Evolutionary conservation across 768 basidiomycete species (phyloP).

Genomic region (Hebeloma cylindrosporum): DNA sequence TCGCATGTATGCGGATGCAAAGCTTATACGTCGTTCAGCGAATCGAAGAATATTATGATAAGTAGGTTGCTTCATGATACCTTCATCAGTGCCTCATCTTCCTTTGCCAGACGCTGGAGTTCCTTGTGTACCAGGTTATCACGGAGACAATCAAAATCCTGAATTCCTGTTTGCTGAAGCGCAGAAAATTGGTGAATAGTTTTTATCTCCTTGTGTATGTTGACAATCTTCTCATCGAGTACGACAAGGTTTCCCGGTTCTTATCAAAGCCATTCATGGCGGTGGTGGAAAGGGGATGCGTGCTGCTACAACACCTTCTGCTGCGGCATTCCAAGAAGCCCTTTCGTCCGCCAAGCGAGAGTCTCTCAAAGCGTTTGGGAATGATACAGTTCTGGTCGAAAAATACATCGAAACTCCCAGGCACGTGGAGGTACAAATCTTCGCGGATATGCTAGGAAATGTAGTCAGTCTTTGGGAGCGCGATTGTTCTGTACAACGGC

Average conservation of each 20-base stretch:
- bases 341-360: constrained; percentile 88
- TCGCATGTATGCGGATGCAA: neutral
- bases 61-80: constrained; percentile 38
- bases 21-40: constrained; percentile 35
- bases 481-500: constrained; percentile 87
- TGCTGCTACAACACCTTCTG: constrained; percentile 55
- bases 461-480: constrained; percentile 95
- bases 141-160: constrained; percentile 78
- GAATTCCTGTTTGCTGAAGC: constrained; percentile 69
- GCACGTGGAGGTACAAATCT: constrained; percentile 94
- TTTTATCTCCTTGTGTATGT: neutral
- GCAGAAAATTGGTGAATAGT: constrained; percentile 56
- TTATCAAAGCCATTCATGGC: constrained; percentile 96
- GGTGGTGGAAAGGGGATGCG: constrained; percentile 98
- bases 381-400: constrained; percentile 85
- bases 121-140: constrained; percentile 93
- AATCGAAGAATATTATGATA: constrained; percentile 95
- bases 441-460: constrained; percentile 78
- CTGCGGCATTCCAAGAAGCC: constrained; percentile 75
- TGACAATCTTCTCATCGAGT: neutral
- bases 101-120: constrained; percentile 69
- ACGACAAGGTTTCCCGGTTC: constrained; percentile 89
- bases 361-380: constrained; percentile 84
- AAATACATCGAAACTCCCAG: constrained; percentile 85
- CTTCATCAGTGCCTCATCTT: neutral